These are phyloP conservation scores for Escovopsis sp. DNA, from an alignment of 2,329 filamentous ascomycete genomes.

Conservation along the genomic window DNA sequence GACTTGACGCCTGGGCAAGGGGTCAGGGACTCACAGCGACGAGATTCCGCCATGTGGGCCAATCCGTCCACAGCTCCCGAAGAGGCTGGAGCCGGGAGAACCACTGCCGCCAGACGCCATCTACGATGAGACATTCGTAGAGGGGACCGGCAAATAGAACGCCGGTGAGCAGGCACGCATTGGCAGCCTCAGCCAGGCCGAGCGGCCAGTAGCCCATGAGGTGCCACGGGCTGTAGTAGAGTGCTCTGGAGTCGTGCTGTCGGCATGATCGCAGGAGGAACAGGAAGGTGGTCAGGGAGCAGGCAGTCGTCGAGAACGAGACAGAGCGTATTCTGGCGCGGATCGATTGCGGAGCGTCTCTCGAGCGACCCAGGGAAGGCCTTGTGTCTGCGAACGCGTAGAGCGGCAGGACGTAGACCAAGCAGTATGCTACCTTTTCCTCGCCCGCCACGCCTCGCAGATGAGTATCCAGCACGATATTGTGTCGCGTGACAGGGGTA, in stretches of 20 bases:
- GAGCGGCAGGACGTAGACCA: constrained; percentile 80
- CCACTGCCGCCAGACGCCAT: constrained; percentile 56
- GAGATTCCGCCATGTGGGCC: constrained; percentile 75
- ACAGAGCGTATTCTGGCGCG: constrained; percentile 72
- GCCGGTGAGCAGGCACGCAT: constrained; percentile 54
- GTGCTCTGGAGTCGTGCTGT: constrained; percentile 19
- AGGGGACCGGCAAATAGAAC: constrained; percentile 74
- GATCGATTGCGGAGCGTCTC: constrained; percentile 84
- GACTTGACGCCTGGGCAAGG: neutral
- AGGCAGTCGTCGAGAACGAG: constrained; percentile 55
- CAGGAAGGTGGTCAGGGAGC: constrained; percentile 50
- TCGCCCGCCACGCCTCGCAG: neutral
- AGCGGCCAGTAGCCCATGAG: constrained; percentile 72
- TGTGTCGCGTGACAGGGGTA: neutral
- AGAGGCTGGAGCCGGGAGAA: constrained; percentile 34
- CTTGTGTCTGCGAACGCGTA: constrained; percentile 71
- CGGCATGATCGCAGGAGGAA: constrained; percentile 31
- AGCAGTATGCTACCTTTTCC: constrained; percentile 55
- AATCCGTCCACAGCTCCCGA: constrained; percentile 49
- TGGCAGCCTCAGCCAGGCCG: constrained; percentile 47
- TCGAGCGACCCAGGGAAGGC: constrained; percentile 61
- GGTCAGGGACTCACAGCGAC: constrained; percentile 50
- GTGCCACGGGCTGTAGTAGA: constrained; percentile 36
- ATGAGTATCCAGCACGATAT: neutral
- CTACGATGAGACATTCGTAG: constrained; percentile 62